These are phyloP conservation scores for Ophiostoma montium DNA, from an alignment of 2,329 filamentous ascomycete species.

Conservation along the genomic window DNA sequence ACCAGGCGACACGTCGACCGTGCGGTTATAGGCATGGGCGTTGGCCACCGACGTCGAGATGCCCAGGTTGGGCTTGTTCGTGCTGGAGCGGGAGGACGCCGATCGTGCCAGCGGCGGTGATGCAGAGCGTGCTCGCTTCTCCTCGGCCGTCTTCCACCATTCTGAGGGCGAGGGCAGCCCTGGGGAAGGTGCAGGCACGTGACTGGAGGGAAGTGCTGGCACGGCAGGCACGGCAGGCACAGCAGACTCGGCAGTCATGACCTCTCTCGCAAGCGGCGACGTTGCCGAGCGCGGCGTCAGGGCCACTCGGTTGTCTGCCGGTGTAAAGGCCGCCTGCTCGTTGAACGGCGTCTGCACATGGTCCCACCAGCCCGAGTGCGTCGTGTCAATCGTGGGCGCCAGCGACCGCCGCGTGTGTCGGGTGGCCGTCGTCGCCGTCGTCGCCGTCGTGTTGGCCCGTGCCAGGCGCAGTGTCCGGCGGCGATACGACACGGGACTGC, in stretches of 20 bases:
- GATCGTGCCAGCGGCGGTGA: neutral
- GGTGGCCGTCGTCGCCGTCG: neutral
- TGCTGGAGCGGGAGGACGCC: constrained; percentile 1
- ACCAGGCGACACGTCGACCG: constrained; percentile 3
- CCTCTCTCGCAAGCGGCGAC: constrained; percentile 1
- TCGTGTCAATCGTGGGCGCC: constrained; percentile 29
- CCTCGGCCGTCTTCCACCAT: constrained; percentile 26
- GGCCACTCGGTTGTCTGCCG: constrained; percentile 13
- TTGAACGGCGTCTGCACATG: constrained; percentile 57
- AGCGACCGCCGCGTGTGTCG: constrained; percentile 18
- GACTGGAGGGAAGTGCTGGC: neutral
- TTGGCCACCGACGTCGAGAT: constrained; percentile 12
- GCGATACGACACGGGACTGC: constrained; percentile 25
- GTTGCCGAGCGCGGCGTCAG: constrained; percentile 6
- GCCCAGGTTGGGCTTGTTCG: constrained; percentile 7
- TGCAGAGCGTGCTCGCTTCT: neutral
- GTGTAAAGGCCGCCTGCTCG: constrained; percentile 17
- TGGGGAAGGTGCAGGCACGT: neutral
- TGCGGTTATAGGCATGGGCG: constrained; percentile 9
- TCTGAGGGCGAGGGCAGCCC: constrained; percentile 8
- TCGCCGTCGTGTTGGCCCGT: neutral
- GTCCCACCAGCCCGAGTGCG: constrained; percentile 65
- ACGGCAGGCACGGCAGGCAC: neutral
- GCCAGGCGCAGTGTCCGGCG: constrained; percentile 24
- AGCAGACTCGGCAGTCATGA: constrained; percentile 1